These are phyloP conservation scores for Apiospora arundinis DNA, from an alignment of 2,329 filamentous ascomycete species.

Conservation along the genomic window DNA sequence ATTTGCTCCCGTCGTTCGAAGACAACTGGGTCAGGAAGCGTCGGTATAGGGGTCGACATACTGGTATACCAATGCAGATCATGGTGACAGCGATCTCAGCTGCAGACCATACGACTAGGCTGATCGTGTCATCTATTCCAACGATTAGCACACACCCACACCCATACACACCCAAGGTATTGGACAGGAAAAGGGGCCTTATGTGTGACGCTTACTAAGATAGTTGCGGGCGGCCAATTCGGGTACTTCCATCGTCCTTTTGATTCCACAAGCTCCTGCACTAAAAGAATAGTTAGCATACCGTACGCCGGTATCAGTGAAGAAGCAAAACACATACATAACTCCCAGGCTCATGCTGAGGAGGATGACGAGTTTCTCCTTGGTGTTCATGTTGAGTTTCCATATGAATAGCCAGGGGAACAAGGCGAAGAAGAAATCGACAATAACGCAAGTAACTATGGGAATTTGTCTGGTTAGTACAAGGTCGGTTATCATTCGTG, in stretches of 20 bases:
- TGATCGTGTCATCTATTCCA: background rate
- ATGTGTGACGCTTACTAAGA: background rate
- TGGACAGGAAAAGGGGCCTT: background rate
- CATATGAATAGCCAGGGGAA: constrained; percentile 15
- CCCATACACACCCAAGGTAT: background rate
- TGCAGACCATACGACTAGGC: background rate
- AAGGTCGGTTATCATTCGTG: background rate
- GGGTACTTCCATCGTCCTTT: background rate
- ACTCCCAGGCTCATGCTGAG: background rate
- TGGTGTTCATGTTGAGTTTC: background rate
- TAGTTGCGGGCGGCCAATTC: background rate
- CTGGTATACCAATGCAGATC: constrained; percentile 6
- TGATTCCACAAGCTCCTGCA: constrained; percentile 2
- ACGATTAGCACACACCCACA: background rate
- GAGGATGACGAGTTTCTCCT: background rate
- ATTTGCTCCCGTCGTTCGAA: background rate
- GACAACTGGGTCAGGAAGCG: background rate
- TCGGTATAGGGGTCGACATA: background rate
- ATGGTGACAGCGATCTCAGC: constrained; percentile 12
- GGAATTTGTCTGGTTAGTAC: background rate
- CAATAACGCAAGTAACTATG: background rate
- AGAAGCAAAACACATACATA: background rate
- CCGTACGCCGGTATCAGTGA: too few relatives aligned
- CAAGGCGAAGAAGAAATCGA: background rate
- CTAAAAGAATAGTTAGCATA: background rate